Evolutionary conservation across 805 yeast species (phyloP), one percentile per base, ranked within the genome.

Genomic region (Wickerhamiella musiphila): DNA sequence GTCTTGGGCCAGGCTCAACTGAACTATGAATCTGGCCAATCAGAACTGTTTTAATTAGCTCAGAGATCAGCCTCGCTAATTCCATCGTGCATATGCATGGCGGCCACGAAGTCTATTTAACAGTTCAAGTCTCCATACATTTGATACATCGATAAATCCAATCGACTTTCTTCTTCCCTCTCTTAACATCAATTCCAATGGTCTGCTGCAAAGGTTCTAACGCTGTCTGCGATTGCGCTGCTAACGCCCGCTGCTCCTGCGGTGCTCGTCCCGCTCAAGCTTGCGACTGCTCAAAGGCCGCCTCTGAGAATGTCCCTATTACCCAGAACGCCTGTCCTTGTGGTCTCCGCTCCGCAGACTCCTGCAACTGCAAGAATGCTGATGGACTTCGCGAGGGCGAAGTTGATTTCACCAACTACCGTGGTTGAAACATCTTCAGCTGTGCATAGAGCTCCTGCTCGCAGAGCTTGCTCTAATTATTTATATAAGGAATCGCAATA

Each of bases 231-330:
- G 62, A 66, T 46, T 70, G 76, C 48, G 74, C 77, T 43, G 50
- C 63, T 39, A 67, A 66, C 41, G 73, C 76, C 41, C 67, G 68
- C 41, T 70, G 77, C 56, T 69, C 77, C 16, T 70, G 77, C 52
- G 73, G 73, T 13, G 60, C 65, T 35, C 61, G 61, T 40, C 70
- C 76, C 23, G 77, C 76, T 35, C 61, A 65, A 46, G 53, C 66
- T 39, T 70, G 77, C 51, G 58, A 52, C 53, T 70, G 77, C 56
- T 54, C 57, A 34, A 61, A 60, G 47, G 66, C 76, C 28, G 42
- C 61, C 16, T 50, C 45, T 29, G 77, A 70, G 54, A 70, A 70
- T 48, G 63, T 55, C 33, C 48, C 48, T 26, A 66, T 68, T 23
- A 39, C 61, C 18, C 49, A 52, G n/a, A 49, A 53, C 20, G 58